Evolutionary conservation across 2,329 filamentous ascomycete genomes (phyloP), one percentile per base, ranked within the genome.

Genomic region (Aspergillus jensenii): DNA sequence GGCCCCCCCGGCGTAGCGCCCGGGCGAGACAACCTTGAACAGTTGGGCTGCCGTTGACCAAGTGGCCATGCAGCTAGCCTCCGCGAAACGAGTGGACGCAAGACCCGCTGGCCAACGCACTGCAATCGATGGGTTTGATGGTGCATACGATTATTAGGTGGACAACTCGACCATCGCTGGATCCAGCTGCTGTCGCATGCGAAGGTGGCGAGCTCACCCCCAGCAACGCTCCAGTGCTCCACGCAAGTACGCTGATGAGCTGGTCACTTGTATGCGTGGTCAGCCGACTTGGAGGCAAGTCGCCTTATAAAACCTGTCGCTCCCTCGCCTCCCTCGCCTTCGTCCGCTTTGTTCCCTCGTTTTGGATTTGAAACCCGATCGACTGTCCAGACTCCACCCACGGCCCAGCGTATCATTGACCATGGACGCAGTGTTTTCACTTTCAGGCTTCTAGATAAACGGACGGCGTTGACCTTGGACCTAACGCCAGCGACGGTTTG

Each of bases 21-120:
- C 53, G 55, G 27, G 56, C 50, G 46, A 51, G 56, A 31, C 27
- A 31, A 31, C 27, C 27, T 31, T 31, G 44, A 52, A 52, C 50
- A 61, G 58, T 56, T 48, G 55, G 60, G 49, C 40, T 35, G 56
- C 55, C 33, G 43, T 54, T 50, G 63, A 63, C 62, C 64, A 65
- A 64, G 63, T 67, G 65, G 64, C 62, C 64, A 59, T 67, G 65
- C 65, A 66, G 65, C 48, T 54, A 55, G 54, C 59, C 56, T 61
- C 45, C 53, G 56, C 58, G 63, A 63, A 63, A 63, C 63, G 63
- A 65, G 62, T 64, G 63, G 63, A 58, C 51, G 47, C 56, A 47
- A 61, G 66, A 63, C 62, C 60, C 62, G 64, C 63, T 48, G 60
- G 64, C 65, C 65, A 67, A 59, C 63, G 58, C 62, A 63, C 46